Base-by-base conservation (phyloP, 805 yeast genomes). In the Wickerhamiella brachini region DNA sequence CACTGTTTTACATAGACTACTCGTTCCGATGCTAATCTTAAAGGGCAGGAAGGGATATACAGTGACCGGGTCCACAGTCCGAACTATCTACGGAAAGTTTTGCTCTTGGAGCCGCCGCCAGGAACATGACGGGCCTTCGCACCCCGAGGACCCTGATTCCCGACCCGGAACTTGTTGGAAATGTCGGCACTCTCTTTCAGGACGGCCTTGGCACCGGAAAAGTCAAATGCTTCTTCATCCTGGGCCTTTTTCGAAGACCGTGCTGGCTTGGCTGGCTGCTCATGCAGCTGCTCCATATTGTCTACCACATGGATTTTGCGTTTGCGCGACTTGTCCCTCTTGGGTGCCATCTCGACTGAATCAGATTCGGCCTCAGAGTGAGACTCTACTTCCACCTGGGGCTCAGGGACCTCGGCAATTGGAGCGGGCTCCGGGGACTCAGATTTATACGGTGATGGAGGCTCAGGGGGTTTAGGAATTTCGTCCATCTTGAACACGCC, bases 211-310 rank as follows among this genome's bases (percentile, higher is more conserved):
- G 67, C 67, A 9, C 51, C 23, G 18, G 45, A 54, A 52, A 63
- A 65, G 48, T 65, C 68, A 39, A 59, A 60, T 7, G 61, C 61
- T 3, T 56, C 56, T 48, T 47, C 53, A 23, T 51, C 56, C 45
- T 45, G 26, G 18, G 20, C 22, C 0, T 45, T 41, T 18, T 44
- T 41, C 9, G 44, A n/a, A 3, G 41, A 13, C 18, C 41, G 49
- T 15, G 42, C 39, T 3, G 45, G 31, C 26, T 37, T 44, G 10
- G 20, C 17, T 12, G 45, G 34, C 18, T 51, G 21, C 5, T 44
- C 39, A 7, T 49, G 10, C 22, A 55, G 42, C 10, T 57, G 55
- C 15, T 57, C 61, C 20, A 45, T 17, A 10, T 44, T 20, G 17
- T 47, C 54, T 2, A 60, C 61, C 18, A 59, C 42, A n/a, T 56